Base-by-base conservation (phyloP, 2,329 filamentous ascomycete species). In the Passalora sequoiae region DNA sequence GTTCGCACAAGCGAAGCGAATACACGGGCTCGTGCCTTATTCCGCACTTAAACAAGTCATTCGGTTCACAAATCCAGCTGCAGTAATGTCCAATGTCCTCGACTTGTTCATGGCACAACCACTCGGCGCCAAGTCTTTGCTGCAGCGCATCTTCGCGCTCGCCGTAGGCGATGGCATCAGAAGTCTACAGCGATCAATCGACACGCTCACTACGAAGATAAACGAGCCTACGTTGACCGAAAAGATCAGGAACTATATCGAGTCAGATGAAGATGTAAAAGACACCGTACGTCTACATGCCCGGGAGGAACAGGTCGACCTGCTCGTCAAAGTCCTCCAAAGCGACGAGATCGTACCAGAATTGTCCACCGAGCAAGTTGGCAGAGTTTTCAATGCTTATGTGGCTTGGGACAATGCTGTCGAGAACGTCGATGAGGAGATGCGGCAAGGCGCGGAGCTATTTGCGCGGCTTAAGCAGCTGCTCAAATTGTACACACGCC, bases 41-140 rank as follows among this genome's bases (percentile, higher is more conserved):
- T 84, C 83, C 1, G 73, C 96, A 37, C 75, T 98, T 63, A 98
- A 98, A 71, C 96, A 97, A 61, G 88, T 95, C 35, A 97, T 98
- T 59, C 82, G 91, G 44, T 88, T 97, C 55, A 89, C 92, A 16
- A 98, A 98, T 57, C 92, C 92, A 2, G 91, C 91, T 1, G 88
- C 89, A 4, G 92, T 98, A 53, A 97, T 98, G 91, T 86, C 85
- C n/a, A 85, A 85, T 15, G 83, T 97, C 32, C 75, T 98, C 16
- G 92, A 98, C 63, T 77, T 98, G 33, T 98, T 98, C 71, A 76
- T 97, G 46, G 91, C 92, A 6, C 92, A 97, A 57, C 92, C 92
- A 0, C 94, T 97, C 49, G 91, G 91, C 15, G 77, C 89, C 1
- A 80, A 89, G 40, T 96, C 89, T 8, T 72, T 98, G 8, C 79